Evolutionary conservation across 257 asterid species (phyloP), one percentile per base, ranked within the genome.

Genomic region (Datura wrightii): DNA sequence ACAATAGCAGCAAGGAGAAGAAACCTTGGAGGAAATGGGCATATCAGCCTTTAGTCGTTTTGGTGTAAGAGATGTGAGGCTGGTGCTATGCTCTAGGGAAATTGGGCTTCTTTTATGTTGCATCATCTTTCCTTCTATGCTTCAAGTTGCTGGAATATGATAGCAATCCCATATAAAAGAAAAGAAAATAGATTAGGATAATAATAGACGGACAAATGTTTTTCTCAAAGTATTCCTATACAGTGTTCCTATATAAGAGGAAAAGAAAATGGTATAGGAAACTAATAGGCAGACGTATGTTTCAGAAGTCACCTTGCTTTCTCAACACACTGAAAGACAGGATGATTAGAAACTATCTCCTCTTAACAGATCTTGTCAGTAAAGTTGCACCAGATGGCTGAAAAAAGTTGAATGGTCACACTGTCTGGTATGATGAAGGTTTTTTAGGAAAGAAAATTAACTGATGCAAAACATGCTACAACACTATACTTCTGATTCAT

Each of bases 21-120:
- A 74, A 62, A 96, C 99, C 97, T 96, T 96, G 80, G 97, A 84
- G 46, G 97, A 90, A 86, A 92, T 86, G 36, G 95, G 88, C 34
- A 66, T 87, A 74, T 92, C 94, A 16, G 89, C 92, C 92, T 94
- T 94, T 4, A 86, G 89, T 59, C 95, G 89, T 85, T 95, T 92
- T 46, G 96, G 93, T 87, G 92, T 88, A 90, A 95, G 78, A 82
- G 93, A 62, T 54, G 90, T 59, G 85, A 90, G 87, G 86, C 87
- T 14, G 15, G 46, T 87, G 84, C 89, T 89, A 85, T 92, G 97
- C 54, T 94, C 94, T 53, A 90, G 84, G 15, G 98, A 82, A 83
- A 92, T 42, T 1, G 89, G 91, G 87, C 93, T 88, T 88, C 95
- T 86, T 69, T 96, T 94, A 71, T 93, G 98, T 87, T 92, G 95